Base-by-base conservation (phyloP, 176 grass and related monocot genomes). In the Avena atlantica region DNA sequence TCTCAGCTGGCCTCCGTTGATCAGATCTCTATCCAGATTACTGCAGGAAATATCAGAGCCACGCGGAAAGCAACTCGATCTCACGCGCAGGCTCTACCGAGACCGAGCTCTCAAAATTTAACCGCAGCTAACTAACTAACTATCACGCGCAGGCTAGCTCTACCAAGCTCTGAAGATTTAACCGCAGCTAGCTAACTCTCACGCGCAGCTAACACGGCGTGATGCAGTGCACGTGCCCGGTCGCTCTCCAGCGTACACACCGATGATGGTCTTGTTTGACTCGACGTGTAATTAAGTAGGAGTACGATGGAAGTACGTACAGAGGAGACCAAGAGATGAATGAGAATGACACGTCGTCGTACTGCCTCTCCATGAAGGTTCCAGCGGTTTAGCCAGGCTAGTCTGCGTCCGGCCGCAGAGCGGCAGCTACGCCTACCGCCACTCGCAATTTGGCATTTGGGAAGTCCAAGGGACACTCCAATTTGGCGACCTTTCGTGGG, bases 191-290 rank as follows among this genome's bases (percentile, higher is more conserved):
- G 37, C 37, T n/a, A 72, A 47, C 69, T 72, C 69, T 42, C 69
- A 45, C 69, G 69, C 69, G 69, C 69, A 74, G 42, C 70, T 74
- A 74, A 49, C 70, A 74, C 70, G 20, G 42, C 19, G 5, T 66
- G 63, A 16, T 29, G 23, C 24, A 16, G 49, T 55, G 74, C 49
- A 34, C 74, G 72, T 51, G 72, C 72, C 45, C 8, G 21, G 37
- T 6, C 45, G 45, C 45, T 8, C 2, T 47, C 45, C 11, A 47
- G 45, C 9, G 9, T 1, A 29, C 12, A 74, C 45, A 14, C 19
- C 2, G 13, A 1, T 14, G 20, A 51, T 29, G 47, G 23, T 0
- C 24, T 6, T 9, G 23, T 52, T 74, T 76, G 49, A 76, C 74
- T 19, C 25, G 73, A 53, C 45, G 4, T 15, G 44, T 16, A 2